phyloP scores from a whole-genome alignment of 768 basidiomycete species.

The Termitomyces sp. region DNA sequence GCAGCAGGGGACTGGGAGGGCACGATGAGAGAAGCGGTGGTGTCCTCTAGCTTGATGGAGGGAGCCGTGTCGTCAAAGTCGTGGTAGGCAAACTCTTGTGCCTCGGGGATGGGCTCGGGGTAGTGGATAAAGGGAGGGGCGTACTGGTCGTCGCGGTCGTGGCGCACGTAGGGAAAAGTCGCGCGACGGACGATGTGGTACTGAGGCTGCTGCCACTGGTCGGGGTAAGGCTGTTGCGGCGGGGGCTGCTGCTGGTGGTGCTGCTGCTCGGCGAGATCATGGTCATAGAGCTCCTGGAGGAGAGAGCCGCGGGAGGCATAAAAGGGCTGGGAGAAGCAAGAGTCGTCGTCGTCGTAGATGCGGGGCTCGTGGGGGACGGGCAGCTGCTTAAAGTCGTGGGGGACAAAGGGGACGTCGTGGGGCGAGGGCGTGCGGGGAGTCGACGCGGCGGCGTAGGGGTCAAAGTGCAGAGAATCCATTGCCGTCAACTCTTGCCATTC shows the following conservation, averaged over 20 bases:
- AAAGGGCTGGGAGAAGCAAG: constrained; percentile 29
- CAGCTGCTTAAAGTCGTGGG: constrained; percentile 21
- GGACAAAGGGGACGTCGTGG: constrained; percentile 30
- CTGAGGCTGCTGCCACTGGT: constrained; percentile 30
- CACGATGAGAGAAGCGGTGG: constrained; percentile 48
- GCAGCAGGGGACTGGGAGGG: constrained; percentile 45
- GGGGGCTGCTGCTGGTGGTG: constrained; percentile 30
- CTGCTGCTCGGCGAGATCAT: constrained; percentile 42
- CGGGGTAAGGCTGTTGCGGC: constrained; percentile 21
- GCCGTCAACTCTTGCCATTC: background rate
- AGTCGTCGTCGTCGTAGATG: constrained; percentile 45
- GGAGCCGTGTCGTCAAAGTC: constrained; percentile 30
- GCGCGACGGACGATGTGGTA: constrained; percentile 55
- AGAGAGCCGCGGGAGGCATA: constrained; percentile 42
- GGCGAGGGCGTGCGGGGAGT: constrained; percentile 77
- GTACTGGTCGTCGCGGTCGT: constrained; percentile 58
- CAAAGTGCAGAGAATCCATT: constrained; percentile 47
- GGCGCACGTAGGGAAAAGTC: constrained; percentile 74
- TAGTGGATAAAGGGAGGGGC: constrained; percentile 42
- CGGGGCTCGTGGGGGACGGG: constrained; percentile 35
- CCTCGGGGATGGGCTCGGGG: constrained; percentile 25
- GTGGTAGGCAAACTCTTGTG: constrained; percentile 28
- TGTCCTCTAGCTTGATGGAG: constrained; percentile 46
- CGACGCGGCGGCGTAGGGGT: constrained; percentile 64
- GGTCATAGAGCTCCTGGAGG: constrained; percentile 70